phyloP scores from a whole-genome alignment of 441 rosid genomes.

The Raphanus hybrid region DNA sequence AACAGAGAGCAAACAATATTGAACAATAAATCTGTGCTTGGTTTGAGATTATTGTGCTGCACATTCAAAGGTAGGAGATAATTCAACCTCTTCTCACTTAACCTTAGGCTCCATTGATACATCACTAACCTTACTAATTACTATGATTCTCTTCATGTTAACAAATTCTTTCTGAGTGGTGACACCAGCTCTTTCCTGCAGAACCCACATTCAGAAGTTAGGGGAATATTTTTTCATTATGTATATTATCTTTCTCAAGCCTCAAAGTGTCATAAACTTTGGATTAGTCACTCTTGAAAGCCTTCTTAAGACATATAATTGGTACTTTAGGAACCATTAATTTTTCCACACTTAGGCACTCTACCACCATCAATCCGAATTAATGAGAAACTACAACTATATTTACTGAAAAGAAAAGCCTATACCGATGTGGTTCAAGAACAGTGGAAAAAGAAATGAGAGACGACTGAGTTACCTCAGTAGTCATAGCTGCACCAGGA shows the following conservation, averaged over 20 bases:
- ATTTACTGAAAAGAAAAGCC: no score
- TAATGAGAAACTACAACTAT: no score
- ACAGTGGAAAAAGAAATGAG: no score
- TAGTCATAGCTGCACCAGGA: neutral
- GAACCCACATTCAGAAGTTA: slow-evolving; percentile 21
- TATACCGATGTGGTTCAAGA: no score
- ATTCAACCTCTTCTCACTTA: slow-evolving; percentile 94
- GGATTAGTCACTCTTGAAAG: neutral
- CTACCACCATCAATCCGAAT: no score
- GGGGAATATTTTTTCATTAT: neutral
- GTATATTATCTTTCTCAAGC: neutral
- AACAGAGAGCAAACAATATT: no score
- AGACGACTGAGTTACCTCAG: neutral
- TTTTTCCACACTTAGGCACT: neutral
- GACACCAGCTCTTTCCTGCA: slow-evolving; percentile 57
- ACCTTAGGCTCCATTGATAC: slow-evolving; percentile 59
- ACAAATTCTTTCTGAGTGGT: slow-evolving; percentile 57
- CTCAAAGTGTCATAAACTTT: neutral
- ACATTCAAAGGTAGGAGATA: slow-evolving; percentile 60
- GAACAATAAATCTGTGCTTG: no score
- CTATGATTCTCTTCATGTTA: slow-evolving; percentile 49
- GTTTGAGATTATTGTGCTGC: no score
- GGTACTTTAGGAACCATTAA: slow-evolving; percentile 3
- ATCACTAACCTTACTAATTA: slow-evolving; percentile 44
- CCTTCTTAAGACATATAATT: slow-evolving; percentile 5